A percentile compares a stretch with the other conserved stretches of the same genome.
phyloP scores from a whole-genome alignment of 768 basidiomycete species.

The Trametes coccinea region DNA sequence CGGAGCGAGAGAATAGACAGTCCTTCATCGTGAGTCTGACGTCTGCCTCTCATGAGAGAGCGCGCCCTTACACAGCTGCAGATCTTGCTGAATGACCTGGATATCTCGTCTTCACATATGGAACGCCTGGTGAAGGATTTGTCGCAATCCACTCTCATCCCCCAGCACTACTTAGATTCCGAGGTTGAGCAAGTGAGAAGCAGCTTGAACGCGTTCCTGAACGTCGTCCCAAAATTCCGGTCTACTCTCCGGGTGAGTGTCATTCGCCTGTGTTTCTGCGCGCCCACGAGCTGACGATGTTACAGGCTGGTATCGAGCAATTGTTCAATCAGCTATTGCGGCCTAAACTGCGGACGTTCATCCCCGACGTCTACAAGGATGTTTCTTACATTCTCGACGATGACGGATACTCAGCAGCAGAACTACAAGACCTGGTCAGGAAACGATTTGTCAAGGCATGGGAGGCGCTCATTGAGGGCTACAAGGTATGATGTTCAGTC shows the following conservation, averaged over 20 bases:
- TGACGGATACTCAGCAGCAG: slow-evolving; percentile 77
- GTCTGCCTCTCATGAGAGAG: too few species aligned
- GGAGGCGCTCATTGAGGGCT: slow-evolving; percentile 84
- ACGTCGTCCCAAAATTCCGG: slow-evolving; percentile 64
- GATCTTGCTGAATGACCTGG: slow-evolving; percentile 93
- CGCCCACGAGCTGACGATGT: neutral
- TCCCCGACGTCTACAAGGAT: slow-evolving; percentile 89
- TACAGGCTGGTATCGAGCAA: slow-evolving; percentile 85
- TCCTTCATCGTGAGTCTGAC: slow-evolving; percentile 74
- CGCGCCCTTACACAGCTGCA: slow-evolving; percentile 32
- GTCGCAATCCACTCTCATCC: slow-evolving; percentile 49
- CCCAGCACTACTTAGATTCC: slow-evolving; percentile 64
- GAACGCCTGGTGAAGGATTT: slow-evolving; percentile 78
- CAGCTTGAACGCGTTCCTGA: slow-evolving; percentile 50
- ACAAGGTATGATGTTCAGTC: slow-evolving; percentile 58
- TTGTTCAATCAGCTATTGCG: slow-evolving; percentile 93
- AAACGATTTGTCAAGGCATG: slow-evolving; percentile 91
- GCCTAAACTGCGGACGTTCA: slow-evolving; percentile 79
- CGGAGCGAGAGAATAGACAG: slow-evolving; percentile 75
- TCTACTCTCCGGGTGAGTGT: slow-evolving; percentile 66
- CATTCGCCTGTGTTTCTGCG: neutral
- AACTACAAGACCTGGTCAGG: slow-evolving; percentile 81
- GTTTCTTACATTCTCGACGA: slow-evolving; percentile 89
- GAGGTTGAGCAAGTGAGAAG: slow-evolving; percentile 55
- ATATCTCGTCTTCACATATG: slow-evolving; percentile 86